Percentiles rank a stretch among this genome's conserved stretches.
Conservation (phyloP, 768 basidiomycete species). For the Tephrocybe sp. region DNA sequence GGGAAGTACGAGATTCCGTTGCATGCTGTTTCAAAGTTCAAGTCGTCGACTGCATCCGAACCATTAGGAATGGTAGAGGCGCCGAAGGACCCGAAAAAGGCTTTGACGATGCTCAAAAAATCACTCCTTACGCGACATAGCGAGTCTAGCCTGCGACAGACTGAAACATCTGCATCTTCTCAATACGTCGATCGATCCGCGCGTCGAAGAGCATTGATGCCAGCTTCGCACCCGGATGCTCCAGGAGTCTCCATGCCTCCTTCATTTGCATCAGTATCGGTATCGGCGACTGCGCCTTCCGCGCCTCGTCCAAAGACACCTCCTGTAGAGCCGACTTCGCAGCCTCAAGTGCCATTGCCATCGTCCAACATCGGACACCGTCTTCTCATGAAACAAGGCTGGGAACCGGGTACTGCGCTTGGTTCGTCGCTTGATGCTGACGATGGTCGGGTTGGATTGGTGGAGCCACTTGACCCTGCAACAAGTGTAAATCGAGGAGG, state of each 20-base stretch:
- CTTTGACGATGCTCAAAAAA: conserved; percentile 63
- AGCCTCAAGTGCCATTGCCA: conserved; percentile 47
- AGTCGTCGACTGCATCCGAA: conserved; percentile 24
- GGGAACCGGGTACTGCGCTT: conserved; percentile 65
- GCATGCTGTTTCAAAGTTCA: conserved; percentile 33
- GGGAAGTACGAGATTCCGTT: conserved; percentile 58
- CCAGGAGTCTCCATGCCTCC: conserved; percentile 40
- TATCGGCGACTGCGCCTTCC: conserved; percentile 11
- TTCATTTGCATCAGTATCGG: conserved; percentile 8
- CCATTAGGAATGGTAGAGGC: conserved; percentile 23
- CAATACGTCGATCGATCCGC: conserved; percentile 70
- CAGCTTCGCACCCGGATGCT: conserved; percentile 47
- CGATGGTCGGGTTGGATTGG: conserved; percentile 38
- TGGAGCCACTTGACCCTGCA: conserved; percentile 57
- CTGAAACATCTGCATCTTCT: conserved; percentile 7
- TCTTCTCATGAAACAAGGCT: conserved; percentile 71
- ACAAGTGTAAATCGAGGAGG: conserved; percentile 46
- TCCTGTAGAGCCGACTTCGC: conserved; percentile 27
- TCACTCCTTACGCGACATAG: conserved; percentile 55
- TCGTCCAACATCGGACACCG: conserved; percentile 64
- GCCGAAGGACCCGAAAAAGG: conserved; percentile 55
- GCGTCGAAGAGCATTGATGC: conserved; percentile 58
- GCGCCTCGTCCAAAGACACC: conserved; percentile 22
- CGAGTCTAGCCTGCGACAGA: conserved; percentile 18
- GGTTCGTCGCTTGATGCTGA: conserved; percentile 29